Evolutionary conservation across 1,284 basidiomycete genomes (phyloP).

Genomic region (Trametes pubescens): DNA sequence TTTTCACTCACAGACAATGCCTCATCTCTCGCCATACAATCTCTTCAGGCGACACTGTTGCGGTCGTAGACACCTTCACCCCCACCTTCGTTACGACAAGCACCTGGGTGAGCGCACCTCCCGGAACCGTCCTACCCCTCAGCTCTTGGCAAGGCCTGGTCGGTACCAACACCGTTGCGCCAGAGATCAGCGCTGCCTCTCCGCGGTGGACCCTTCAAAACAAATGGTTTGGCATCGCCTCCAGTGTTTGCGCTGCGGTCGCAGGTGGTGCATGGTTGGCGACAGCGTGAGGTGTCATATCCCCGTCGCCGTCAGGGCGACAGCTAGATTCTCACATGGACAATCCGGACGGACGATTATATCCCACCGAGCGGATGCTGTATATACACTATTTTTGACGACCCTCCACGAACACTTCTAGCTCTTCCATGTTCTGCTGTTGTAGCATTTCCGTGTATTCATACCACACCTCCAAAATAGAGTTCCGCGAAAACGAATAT

Average conservation of each 20-base stretch:
- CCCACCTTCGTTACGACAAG: slow-evolving; percentile 58
- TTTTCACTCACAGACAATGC: neutral
- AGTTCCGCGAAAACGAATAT: neutral
- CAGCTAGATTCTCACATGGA: slow-evolving; percentile 11
- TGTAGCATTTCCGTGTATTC: slow-evolving; percentile 16
- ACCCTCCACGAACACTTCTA: slow-evolving; percentile 10
- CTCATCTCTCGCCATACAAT: neutral
- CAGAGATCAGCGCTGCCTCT: slow-evolving; percentile 15
- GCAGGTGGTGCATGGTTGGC: slow-evolving; percentile 29
- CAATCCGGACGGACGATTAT: neutral
- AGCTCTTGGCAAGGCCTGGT: slow-evolving; percentile 58
- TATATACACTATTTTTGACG: slow-evolving; percentile 18
- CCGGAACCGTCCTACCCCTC: slow-evolving; percentile 62
- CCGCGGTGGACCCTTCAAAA: slow-evolving; percentile 21
- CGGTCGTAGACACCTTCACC: slow-evolving; percentile 50
- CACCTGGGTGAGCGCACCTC: slow-evolving; percentile 41
- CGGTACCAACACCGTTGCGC: slow-evolving; percentile 50
- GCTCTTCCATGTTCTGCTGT: neutral
- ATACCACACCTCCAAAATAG: neutral
- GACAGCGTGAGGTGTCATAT: slow-evolving; percentile 22
- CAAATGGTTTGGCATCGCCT: slow-evolving; percentile 25
- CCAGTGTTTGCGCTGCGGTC: slow-evolving; percentile 20
- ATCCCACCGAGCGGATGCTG: slow-evolving; percentile 12
- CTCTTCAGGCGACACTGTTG: slow-evolving; percentile 46
- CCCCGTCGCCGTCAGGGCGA: neutral